Conservation (phyloP, 1,284 basidiomycete species). For the Chalciporus sp. region DNA sequence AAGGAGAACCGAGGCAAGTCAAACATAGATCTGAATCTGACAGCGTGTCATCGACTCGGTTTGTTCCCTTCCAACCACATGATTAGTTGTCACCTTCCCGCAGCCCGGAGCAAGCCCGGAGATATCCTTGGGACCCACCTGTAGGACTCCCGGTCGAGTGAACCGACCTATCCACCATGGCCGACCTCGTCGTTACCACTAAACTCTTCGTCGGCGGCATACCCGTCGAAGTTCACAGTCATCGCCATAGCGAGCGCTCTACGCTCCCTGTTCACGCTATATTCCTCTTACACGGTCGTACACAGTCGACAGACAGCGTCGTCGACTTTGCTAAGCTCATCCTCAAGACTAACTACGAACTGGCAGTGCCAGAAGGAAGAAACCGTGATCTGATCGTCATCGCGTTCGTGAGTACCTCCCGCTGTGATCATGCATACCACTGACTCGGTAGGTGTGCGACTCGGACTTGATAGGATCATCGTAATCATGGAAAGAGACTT, state of each 20-base stretch:
- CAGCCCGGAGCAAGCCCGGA: too few relatives aligned
- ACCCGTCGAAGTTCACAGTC: slow-evolving; percentile 43
- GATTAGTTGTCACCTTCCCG: too few relatives aligned
- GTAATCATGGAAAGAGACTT: slow-evolving; percentile 72
- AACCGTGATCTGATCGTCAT: slow-evolving; percentile 52
- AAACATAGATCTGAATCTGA: too few relatives aligned
- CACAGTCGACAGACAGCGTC: slow-evolving; percentile 28
- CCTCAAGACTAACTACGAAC: slow-evolving; percentile 34
- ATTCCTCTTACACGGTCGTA: slow-evolving; percentile 67
- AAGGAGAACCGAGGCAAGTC: too few relatives aligned
- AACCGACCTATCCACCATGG: slow-evolving; percentile 14
- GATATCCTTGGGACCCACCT: neutral
- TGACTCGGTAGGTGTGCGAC: slow-evolving; percentile 1
- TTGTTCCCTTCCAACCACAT: too few relatives aligned
- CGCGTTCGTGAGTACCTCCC: slow-evolving; percentile 48
- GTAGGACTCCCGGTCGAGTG: neutral
- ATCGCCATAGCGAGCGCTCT: slow-evolving; percentile 24
- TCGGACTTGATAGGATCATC: slow-evolving; percentile 59
- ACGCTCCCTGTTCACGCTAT: slow-evolving; percentile 46
- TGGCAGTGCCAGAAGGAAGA: slow-evolving; percentile 24
- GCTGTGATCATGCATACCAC: neutral
- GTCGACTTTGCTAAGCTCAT: slow-evolving; percentile 34
- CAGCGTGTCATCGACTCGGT: too few relatives aligned
- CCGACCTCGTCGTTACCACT: slow-evolving; percentile 13
- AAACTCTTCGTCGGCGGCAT: slow-evolving; percentile 47